These are phyloP conservation scores for Nakaseomyces glabratus DNA, from an alignment of 1,139 yeast species.

Conservation along the genomic window DNA sequence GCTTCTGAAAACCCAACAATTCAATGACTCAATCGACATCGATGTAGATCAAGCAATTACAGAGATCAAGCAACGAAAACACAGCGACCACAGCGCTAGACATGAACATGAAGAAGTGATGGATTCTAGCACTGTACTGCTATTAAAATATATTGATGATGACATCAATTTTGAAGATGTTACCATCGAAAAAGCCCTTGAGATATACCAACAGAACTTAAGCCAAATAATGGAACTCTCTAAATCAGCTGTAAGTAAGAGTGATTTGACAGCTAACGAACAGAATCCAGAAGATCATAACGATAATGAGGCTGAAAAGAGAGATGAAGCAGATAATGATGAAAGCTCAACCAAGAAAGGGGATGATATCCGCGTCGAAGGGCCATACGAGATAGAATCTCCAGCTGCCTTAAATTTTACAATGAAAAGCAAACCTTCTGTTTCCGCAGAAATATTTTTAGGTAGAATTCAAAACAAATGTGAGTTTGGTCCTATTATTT, in stretches of 20 bases:
- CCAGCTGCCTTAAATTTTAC: conserved; percentile 13
- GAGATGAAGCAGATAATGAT: no score
- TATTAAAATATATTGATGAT: neutral
- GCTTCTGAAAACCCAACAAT: no score
- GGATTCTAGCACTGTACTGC: conserved; percentile 2
- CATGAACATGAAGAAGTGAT: no score
- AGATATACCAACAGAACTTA: conserved; percentile 7
- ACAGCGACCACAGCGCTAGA: no score
- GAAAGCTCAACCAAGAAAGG: no score
- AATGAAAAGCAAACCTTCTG: conserved; percentile 27
- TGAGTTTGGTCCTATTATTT: conserved; percentile 23
- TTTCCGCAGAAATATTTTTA: conserved; percentile 22
- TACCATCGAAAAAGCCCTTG: conserved; percentile 5
- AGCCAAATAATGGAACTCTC: conserved; percentile 7
- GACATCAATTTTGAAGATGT: neutral
- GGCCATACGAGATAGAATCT: conserved; percentile 1
- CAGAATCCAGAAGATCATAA: no score
- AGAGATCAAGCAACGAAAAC: no score
- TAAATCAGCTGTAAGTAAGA: no score
- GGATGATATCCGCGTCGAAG: neutral
- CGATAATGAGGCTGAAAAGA: no score
- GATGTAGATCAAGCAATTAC: no score
- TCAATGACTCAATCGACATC: no score
- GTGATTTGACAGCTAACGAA: no score
- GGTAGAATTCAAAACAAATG: conserved; percentile 28